These are phyloP conservation scores for Scenedesmus sp. DNA, from an alignment of 163 green algal species.

Conservation along the genomic window DNA sequence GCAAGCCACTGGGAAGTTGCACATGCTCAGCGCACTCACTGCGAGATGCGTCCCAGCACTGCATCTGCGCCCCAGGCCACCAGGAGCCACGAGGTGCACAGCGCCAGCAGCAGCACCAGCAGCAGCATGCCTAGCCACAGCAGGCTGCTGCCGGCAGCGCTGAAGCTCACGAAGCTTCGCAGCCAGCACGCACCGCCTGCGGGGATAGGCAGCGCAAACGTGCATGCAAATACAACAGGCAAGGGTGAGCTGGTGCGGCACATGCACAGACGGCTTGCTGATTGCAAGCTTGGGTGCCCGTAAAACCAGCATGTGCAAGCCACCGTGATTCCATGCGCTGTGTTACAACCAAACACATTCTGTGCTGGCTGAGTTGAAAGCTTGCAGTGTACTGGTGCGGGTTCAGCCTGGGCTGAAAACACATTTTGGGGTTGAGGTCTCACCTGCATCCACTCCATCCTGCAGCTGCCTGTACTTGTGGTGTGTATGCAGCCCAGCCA, in stretches of 20 bases:
- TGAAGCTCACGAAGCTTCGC: background rate
- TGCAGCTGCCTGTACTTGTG: slow-evolving; percentile 11
- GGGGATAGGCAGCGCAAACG: too few species aligned
- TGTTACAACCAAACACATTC: too few species aligned
- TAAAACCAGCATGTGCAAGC: too few species aligned
- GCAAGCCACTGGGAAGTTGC: background rate
- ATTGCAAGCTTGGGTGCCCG: too few species aligned
- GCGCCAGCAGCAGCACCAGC: slow-evolving; percentile 33
- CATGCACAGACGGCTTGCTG: too few species aligned
- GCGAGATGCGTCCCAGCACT: background rate
- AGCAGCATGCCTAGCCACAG: slow-evolving; percentile 21
- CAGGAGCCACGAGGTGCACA: slow-evolving; percentile 9
- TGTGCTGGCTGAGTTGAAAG: too few species aligned
- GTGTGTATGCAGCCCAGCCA: background rate
- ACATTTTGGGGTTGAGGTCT: background rate
- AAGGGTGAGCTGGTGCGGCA: too few species aligned
- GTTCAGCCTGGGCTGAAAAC: too few species aligned
- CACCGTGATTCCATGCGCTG: too few species aligned
- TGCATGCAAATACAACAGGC: too few species aligned
- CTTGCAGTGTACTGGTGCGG: too few species aligned
- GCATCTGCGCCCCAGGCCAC: background rate
- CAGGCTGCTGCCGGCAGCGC: background rate
- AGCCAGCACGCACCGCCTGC: background rate
- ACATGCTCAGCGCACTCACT: background rate
- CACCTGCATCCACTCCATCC: background rate